Base-by-base conservation (phyloP, 2,329 filamentous ascomycete genomes). In the Alternaria atra region DNA sequence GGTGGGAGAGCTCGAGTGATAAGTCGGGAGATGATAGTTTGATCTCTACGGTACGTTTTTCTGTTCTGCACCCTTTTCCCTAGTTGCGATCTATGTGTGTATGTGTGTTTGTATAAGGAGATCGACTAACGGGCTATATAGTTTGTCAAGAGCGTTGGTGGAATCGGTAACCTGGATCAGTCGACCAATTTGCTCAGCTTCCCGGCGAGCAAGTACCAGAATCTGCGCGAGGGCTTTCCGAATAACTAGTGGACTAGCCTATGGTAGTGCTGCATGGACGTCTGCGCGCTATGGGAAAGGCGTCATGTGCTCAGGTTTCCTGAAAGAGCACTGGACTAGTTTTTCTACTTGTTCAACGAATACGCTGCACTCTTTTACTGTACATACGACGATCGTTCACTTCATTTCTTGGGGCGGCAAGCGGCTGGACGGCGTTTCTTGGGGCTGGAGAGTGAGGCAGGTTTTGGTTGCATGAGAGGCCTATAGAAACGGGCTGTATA, bases 191-290 rank as follows among this genome's bases (percentile, higher is more conserved):
- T 87, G 67, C 73, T 92, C 37, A 79, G 80, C 39, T 92, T 88
- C 72, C 90, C 90, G 5, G 78, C 84, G 51, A 87, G 84, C 47
- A 90, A 90, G 80, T 93, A 91, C 69, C 89, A 91, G 52, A 93
- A 93, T 72, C 67, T 93, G 57, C 61, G 63, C 10, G 61, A 46
- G 17, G 67, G 66, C 9, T 66, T 74, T 9, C 69, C 69, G 3
- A 69, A 68, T 23, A 68, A 70, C 52, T 69, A 64, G 42, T 1
- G 20, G 30, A n/a, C 29, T 10, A 0, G 4, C 13, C 1, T 27
- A 20, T 48, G 4, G 17, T 9, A 23, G 23, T 13, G 4, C 13
- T 23, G 44, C 9, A 17, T 34, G n/a, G 17, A 13, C 44, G 44
- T 20, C 43, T 47, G 10, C n/a, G 9, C 6, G 44, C 13, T 10